Base-by-base conservation (phyloP, 768 basidiomycete species). In the Amanita polypyramis region DNA sequence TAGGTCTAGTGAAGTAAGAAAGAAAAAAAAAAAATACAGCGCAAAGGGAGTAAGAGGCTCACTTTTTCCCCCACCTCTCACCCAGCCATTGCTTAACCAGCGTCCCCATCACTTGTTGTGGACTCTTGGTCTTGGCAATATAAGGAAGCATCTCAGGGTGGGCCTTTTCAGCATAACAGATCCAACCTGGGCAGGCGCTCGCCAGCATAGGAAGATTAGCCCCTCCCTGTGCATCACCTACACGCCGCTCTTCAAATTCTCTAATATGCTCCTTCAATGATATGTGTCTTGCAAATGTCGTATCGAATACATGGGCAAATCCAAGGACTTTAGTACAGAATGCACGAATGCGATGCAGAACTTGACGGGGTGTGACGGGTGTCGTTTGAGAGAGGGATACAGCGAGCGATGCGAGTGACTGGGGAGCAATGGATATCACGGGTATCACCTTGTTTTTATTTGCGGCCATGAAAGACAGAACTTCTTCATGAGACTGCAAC, bases 81-180 rank as follows among this genome's bases (percentile, higher is more conserved):
- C 75, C 85, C 64, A 97, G 72, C 85, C 90, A 94, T 40, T 78
- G 72, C 69, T 99, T 99, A 52, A 94, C 90, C 49, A 99, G 64
- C 5, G 82, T 85, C 4, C 96, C 96, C 85, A 94, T 92, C 42
- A 93, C 72, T 57, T 91, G 92, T 61, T 97, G 94, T 21, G 93
- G 87, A 60, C 92, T 95, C 70, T 95, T 91, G 42, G 86, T 88
- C 32, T 68, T 70, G 44, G 88, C 78, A 46, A 99, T 85, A 58
- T 91, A 92, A 4, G 93, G 93, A 17, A 99, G 61, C 75, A 99
- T 84, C 62, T 95, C 93, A 2, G 83, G 74, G 57, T 96, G 95
- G 1, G 95, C 83, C 70, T 99, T 99, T 66, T 99, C 96, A 14
- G 93, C 95, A 62, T 98, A 98, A 62, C 96, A 99, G 49, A 99